phyloP scores from a whole-genome alignment of 345 rosid genomes.

The Gossypium raimondii region DNA sequence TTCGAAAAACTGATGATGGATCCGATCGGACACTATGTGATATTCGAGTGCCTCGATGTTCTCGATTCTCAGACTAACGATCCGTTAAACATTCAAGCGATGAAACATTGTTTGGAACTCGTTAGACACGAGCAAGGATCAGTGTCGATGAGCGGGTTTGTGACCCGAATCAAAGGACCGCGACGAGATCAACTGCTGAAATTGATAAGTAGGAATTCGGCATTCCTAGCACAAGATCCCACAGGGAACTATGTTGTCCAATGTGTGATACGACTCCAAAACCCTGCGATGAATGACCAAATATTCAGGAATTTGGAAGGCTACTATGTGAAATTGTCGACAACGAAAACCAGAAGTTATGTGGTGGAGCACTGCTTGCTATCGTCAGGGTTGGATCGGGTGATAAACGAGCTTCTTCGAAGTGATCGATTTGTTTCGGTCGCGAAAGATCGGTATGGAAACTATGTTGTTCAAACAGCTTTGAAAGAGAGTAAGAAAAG shows the following conservation, averaged over 20 bases:
- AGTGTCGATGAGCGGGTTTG: background rate
- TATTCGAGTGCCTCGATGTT: background rate
- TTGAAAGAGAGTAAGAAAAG: background rate
- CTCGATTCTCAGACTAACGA: background rate
- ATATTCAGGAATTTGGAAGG: background rate
- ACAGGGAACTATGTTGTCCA: background rate
- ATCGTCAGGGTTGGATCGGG: background rate
- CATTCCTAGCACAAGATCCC: conserved; percentile 3
- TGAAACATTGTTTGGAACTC: background rate
- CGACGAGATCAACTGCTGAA: background rate
- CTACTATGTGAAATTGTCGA: background rate
- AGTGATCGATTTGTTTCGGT: background rate
- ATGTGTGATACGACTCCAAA: background rate
- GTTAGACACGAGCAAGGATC: background rate
- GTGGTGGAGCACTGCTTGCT: conserved; percentile 1
- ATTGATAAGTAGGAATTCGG: background rate
- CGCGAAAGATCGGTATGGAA: conserved; percentile 2
- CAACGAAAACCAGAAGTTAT: background rate
- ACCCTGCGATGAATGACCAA: background rate
- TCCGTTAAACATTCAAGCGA: background rate
- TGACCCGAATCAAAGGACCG: background rate
- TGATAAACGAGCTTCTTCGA: background rate
- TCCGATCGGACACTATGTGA: background rate
- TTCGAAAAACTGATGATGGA: background rate
- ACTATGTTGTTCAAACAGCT: conserved; percentile 9